Evolutionary conservation across 2,329 filamentous ascomycete species (phyloP), one percentile per base, ranked within the genome.

Genomic region (Phoma sp.): DNA sequence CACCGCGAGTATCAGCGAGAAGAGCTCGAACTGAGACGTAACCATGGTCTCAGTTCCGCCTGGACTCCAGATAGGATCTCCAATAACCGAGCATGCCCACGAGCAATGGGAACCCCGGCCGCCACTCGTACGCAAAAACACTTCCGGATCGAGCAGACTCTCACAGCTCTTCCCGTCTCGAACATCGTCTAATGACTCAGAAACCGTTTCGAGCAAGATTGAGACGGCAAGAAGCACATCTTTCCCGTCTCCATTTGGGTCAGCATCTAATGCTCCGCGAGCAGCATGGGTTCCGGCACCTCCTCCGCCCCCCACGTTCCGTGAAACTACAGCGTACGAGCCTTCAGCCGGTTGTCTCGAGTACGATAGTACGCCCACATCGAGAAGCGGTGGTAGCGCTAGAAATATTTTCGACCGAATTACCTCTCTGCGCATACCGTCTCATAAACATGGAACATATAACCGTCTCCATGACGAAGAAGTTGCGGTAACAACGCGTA

Each of bases 91-190:
- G 13, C 41, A 46, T 18, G 54, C 42, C 27, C 52, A 43, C 37
- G 52, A 55, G 10, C 52, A 60, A 24, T 52, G 51, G 32, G 51
- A 62, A 18, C 41, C 52, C 43, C 65, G 67, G 39, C 70, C 72
- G 44, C 56, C 62, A 7, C 62, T 67, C 30, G 52, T 33, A 33
- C 69, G 65, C 32, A 64, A 67, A 50, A 66, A 62, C 25, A 73
- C 68, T 0, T 72, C 70, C 5, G 66, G 65, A 3, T 74, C 71
- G 18, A 65, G 69, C 40, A 64, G 69, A 41, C 64, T 75, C 6
- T 71, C 71, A n/a, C 69, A 72, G 48, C 61, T 74, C n/a, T 75
- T 74, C 40, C 72, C 70, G 11, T 72, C 72, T 11, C 65, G 67
- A 10, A 67, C 69, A 4, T 55, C 63, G 1, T 72, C 71, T 18